phyloP scores from a whole-genome alignment of 768 basidiomycete species.

The Leccinum imitatum region DNA sequence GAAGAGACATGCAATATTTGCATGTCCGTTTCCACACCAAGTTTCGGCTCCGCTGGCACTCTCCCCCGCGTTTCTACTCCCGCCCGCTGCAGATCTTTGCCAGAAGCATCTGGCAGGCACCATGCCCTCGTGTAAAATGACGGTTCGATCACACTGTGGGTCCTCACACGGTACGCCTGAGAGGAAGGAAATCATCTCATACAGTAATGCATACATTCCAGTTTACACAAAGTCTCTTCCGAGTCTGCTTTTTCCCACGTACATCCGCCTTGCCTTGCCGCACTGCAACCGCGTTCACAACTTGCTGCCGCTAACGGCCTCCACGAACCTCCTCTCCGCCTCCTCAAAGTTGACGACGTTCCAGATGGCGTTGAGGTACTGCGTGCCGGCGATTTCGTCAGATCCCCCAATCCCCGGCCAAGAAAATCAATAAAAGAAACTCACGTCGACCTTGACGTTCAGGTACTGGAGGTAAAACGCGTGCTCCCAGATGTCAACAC shows the following conservation, averaged over 20 bases:
- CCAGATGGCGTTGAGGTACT: constrained; percentile 81
- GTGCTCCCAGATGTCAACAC: constrained; percentile 95
- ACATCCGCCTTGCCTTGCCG: not conserved
- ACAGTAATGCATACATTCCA: not conserved
- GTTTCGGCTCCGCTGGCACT: too few species aligned
- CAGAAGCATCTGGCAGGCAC: too few species aligned
- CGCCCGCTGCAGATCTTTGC: too few species aligned
- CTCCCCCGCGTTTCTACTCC: too few species aligned
- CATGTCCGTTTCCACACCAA: too few species aligned
- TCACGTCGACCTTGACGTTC: constrained; percentile 90
- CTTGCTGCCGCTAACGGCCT: constrained; percentile 36
- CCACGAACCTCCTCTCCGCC: constrained; percentile 61
- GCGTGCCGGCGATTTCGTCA: not conserved
- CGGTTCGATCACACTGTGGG: too few species aligned
- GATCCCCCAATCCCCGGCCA: not conserved
- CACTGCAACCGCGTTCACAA: constrained; percentile 31
- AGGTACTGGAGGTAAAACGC: constrained; percentile 96
- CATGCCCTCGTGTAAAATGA: too few species aligned
- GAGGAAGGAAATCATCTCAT: not conserved
- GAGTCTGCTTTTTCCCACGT: not conserved
- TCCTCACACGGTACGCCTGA: not conserved
- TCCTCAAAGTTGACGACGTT: constrained; percentile 70
- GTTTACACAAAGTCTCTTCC: not conserved
- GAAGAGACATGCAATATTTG: too few species aligned
- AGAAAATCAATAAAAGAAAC: constrained; percentile 31